These are phyloP conservation scores for Hemisphaericaspora xylofermentans DNA, from an alignment of 1,139 yeast species.

Conservation along the genomic window DNA sequence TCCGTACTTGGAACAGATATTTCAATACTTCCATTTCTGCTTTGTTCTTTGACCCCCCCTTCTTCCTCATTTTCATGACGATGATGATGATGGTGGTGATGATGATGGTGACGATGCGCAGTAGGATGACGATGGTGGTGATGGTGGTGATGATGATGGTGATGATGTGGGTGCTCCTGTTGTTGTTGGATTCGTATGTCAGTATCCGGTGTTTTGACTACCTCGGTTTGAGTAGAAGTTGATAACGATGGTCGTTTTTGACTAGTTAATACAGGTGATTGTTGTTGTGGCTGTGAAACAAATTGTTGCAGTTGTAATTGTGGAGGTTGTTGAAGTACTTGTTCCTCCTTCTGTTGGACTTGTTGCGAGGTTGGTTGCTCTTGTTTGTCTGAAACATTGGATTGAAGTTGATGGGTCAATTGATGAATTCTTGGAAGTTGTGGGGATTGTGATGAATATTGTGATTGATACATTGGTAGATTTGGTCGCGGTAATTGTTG, in stretches of 20 bases:
- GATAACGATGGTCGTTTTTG: constrained; percentile 1
- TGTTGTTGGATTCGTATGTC: constrained; percentile 3
- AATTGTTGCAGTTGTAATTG: constrained; percentile 8
- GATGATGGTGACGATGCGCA: constrained; percentile 16
- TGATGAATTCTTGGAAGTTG: constrained; percentile 5
- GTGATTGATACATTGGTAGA: constrained; percentile 1
- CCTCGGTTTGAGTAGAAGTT: constrained; percentile 1
- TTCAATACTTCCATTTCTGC: background rate
- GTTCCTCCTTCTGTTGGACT: background rate
- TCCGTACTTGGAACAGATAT: background rate
- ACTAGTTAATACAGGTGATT: constrained; percentile 1
- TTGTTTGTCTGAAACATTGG: background rate
- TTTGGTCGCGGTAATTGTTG: constrained; percentile 2
- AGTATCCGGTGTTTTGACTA: background rate
- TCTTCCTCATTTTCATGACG: constrained; percentile 5
- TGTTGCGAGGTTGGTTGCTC: background rate
- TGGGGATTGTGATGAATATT: constrained; percentile 1
- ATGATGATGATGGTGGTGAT: constrained; percentile 15
- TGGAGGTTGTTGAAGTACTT: background rate
- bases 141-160: constrained; percentile 18
- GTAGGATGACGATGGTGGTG: constrained; percentile 11
- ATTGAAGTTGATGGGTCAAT: background rate
- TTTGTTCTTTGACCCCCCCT: constrained; percentile 1
- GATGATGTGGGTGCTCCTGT: constrained; percentile 21
- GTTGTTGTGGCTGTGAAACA: constrained; percentile 8